Conservation (phyloP, 768 basidiomycete species). For the Lactarius hengduanensis region DNA sequence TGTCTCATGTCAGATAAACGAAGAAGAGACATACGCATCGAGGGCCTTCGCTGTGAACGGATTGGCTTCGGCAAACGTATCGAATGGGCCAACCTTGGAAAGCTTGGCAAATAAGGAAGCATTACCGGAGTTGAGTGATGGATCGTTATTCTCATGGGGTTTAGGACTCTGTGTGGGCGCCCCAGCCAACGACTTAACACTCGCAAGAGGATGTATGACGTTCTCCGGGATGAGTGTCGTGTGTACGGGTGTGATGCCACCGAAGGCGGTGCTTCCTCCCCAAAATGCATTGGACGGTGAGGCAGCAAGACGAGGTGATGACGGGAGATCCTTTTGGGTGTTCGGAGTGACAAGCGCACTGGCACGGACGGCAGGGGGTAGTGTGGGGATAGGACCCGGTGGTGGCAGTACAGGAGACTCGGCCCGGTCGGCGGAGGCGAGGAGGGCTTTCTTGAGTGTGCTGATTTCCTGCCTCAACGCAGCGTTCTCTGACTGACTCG, state of each 20-base stretch:
- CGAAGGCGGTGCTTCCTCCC: constrained; percentile 64
- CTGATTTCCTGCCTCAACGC: constrained; percentile 77
- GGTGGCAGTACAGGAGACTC: constrained; percentile 46
- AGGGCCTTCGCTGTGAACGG: constrained; percentile 85
- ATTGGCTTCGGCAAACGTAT: constrained; percentile 73
- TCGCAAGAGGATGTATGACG: constrained; percentile 20
- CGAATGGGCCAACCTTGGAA: constrained; percentile 52
- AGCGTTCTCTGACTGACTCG: constrained; percentile 74
- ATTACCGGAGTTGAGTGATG: constrained; percentile 52
- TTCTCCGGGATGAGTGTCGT: constrained; percentile 75
- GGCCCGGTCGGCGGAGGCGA: constrained; percentile 59
- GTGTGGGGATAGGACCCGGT: constrained; percentile 40
- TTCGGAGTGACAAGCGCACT: constrained; percentile 58
- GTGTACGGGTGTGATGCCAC: constrained; percentile 82
- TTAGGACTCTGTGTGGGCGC: constrained; percentile 30
- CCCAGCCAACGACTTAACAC: constrained; percentile 26
- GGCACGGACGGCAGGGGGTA: constrained; percentile 26
- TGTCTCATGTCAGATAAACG: constrained; percentile 5
- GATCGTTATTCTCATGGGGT: constrained; percentile 78
- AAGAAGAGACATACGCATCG: constrained; percentile 61
- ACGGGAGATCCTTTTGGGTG: constrained; percentile 74
- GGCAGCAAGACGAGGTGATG: constrained; percentile 51
- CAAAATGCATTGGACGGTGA: constrained; percentile 57
- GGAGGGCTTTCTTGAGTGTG: constrained; percentile 69
- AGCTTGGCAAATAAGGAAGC: constrained; percentile 35